Evolutionary conservation across 352 stramenopile genomes (phyloP), one percentile per base, ranked within the genome.

Genomic region (Phytophthora syringae): DNA sequence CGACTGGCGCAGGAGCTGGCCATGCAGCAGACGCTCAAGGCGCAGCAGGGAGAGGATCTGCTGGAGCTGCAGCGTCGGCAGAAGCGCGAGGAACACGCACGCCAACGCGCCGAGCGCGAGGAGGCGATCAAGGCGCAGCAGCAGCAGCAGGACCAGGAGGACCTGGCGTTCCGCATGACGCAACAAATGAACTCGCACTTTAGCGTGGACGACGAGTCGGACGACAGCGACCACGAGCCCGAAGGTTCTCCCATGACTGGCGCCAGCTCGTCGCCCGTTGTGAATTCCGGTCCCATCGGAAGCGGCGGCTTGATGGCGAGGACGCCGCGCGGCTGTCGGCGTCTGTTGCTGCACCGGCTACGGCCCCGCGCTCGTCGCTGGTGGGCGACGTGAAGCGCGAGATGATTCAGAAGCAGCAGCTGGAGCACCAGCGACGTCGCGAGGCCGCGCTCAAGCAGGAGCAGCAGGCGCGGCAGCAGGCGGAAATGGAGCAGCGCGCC

Each of bases 41-140:
- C 40, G 1, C 66, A 85, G 22, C 54, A 68, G 60, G 54, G 70
- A 5, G 80, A 90, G 32, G 67, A 75, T 20, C 25, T 86, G 27
- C 67, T 93, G 10, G 82, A 90, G 24, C 54, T 76, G 43, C 85
- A 93, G 60, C 85, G 85, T 44, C 82, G 76, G 28, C 76, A 81
- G 52, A 93, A 93, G 62, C 82, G 85, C 37, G 79, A 92, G 52
- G 62, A 91, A 54, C 85, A 92, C 45, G 81, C 86, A 45, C 81
- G 78, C 12, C 72, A 86, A 47, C 81, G 81, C 18, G 52, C 64
- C 5, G 76, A 85, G 60, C 76, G 68, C 15, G 74, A 88, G 47
- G 67, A 79, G 37, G 63, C 76, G 24, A 42, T 89, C 9, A 53
- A 68, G 49, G 22, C 52, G 21, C 54, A 74, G 45, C 45, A 78